Evolutionary conservation across 1,284 basidiomycete species (phyloP).

Genomic region (Pterulicium gracile): DNA sequence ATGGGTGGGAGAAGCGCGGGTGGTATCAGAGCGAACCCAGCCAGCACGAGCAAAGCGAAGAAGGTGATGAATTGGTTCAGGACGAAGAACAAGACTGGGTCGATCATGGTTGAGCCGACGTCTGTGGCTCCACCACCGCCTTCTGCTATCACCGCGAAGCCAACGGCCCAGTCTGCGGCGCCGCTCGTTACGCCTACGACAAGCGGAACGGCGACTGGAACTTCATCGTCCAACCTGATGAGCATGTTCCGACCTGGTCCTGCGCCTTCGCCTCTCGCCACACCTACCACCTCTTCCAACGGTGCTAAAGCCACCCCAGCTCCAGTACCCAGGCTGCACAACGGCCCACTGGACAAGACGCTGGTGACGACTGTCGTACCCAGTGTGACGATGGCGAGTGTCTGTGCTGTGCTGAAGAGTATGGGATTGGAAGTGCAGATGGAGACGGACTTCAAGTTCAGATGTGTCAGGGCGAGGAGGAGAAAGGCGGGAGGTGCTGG

Average conservation of each 20-base stretch:
- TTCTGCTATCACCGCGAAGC: conserved; percentile 12
- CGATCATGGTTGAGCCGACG: conserved; percentile 19
- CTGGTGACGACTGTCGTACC: conserved; percentile 83
- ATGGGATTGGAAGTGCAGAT: conserved; percentile 89
- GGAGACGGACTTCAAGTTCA: conserved; percentile 83
- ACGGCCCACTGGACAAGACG: conserved; percentile 88
- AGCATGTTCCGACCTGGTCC: conserved; percentile 22
- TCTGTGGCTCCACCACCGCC: background rate
- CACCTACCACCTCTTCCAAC: conserved; percentile 14
- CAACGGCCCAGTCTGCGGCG: conserved; percentile 11
- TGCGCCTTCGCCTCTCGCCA: conserved; percentile 14
- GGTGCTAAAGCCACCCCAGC: conserved; percentile 9
- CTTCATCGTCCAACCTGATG: conserved; percentile 21
- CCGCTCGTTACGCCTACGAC: background rate
- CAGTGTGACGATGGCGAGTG: conserved; percentile 79
- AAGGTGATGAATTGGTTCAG: conserved; percentile 80
- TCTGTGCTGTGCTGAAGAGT: conserved; percentile 66
- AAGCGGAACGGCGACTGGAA: conserved; percentile 5
- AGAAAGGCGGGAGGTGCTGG: conserved; percentile 40
- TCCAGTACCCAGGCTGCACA: conserved; percentile 67
- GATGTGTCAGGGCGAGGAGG: conserved; percentile 69
- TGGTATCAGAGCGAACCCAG: conserved; percentile 15
- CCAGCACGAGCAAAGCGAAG: conserved; percentile 53
- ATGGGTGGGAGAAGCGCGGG: conserved; percentile 25
- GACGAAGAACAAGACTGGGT: conserved; percentile 48